These are phyloP conservation scores for Rhynchospora tenuis DNA, from an alignment of 176 grass and related monocot genomes.

Conservation along the genomic window DNA sequence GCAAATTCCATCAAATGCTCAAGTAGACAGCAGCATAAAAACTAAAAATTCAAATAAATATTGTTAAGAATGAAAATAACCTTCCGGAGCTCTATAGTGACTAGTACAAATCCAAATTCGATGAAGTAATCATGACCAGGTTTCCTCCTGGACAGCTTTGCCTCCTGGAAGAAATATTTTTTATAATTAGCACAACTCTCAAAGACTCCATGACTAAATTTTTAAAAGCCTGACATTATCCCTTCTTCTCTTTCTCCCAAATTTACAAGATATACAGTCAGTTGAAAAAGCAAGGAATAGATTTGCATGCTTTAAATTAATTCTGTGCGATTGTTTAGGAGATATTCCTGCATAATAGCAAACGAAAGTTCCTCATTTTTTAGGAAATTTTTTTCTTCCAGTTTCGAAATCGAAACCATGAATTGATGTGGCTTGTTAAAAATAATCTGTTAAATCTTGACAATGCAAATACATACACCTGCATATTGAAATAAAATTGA, in stretches of 20 bases:
- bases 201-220: background rate
- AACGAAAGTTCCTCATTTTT: background rate
- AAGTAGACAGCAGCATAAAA: background rate
- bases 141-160: constrained; percentile 62
- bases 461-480: background rate
- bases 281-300: background rate
- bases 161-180: constrained; percentile 41
- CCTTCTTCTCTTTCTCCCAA: background rate
- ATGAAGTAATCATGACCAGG: constrained; percentile 31
- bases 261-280: background rate
- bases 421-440: background rate
- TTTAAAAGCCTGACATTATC: background rate
- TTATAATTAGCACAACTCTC: background rate
- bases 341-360: too few relatives aligned
- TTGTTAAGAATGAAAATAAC: constrained; percentile 31
- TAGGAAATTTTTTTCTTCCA: background rate
- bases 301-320: too few relatives aligned
- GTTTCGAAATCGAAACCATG: background rate
- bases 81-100: constrained; percentile 58
- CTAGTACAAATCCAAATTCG: too few relatives aligned
- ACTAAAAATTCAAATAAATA: background rate
- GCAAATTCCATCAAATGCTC: background rate
- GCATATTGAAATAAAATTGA: background rate
- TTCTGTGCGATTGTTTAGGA: too few relatives aligned
- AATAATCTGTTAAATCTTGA: background rate